Conservation (phyloP, 164 flowering plant species). For the Chimonanthus praecox region DNA sequence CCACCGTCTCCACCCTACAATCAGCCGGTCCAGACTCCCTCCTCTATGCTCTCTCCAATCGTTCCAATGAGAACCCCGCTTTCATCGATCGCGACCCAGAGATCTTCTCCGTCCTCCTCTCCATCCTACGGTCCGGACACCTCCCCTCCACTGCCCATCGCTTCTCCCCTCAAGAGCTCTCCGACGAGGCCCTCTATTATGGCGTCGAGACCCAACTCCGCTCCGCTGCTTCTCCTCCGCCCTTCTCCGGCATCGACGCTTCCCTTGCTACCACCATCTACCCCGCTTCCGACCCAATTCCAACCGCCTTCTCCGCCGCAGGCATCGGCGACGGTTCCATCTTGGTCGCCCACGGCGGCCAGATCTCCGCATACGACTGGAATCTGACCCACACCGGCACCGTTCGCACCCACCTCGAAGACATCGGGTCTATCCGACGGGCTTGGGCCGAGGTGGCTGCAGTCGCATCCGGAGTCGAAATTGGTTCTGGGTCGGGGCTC, state of each 20-base stretch:
- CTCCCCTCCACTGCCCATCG: constrained; percentile 58
- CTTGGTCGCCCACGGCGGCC: constrained; percentile 83
- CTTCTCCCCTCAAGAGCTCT: constrained; percentile 72
- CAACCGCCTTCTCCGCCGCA: constrained; percentile 42
- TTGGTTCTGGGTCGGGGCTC: constrained; percentile 47
- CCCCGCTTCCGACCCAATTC: constrained; percentile 66
- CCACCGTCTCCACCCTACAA: constrained; percentile 59
- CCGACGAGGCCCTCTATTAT: constrained; percentile 73
- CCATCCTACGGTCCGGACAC: constrained; percentile 70
- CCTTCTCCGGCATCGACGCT: constrained; percentile 67
- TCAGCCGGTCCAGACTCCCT: constrained; percentile 78
- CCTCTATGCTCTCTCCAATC: constrained; percentile 49
- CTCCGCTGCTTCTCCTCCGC: constrained; percentile 56
- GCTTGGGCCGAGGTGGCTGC: constrained; percentile 56
- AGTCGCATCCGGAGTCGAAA: constrained; percentile 39
- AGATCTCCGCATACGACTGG: constrained; percentile 72
- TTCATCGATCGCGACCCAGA: constrained; percentile 97
- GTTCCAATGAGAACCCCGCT: constrained; percentile 29
- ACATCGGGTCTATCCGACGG: constrained; percentile 51
- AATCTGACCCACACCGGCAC: constrained; percentile 48
- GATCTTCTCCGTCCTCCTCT: constrained; percentile 77
- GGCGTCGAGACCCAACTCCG: constrained; percentile 68
- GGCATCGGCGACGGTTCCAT: constrained; percentile 54
- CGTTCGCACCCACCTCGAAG: constrained; percentile 67
- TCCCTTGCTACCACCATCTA: constrained; percentile 46